These are phyloP conservation scores for Gloeostereum incarnatum DNA, from an alignment of 768 basidiomycete genomes.

Conservation along the genomic window DNA sequence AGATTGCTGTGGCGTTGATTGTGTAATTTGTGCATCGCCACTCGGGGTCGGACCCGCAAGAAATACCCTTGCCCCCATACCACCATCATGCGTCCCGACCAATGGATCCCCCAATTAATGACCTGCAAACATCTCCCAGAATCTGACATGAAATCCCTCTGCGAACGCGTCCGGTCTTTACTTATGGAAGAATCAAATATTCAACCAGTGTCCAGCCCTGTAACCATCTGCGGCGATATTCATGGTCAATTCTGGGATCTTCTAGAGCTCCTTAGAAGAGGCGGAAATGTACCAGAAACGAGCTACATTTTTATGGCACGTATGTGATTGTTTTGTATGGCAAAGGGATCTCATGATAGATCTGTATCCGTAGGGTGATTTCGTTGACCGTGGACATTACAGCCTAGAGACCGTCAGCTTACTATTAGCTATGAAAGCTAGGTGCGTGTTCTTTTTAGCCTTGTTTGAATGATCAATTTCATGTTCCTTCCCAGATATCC, in stretches of 20 bases:
- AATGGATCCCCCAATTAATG: slow-evolving; percentile 86
- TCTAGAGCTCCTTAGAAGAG: slow-evolving; percentile 79
- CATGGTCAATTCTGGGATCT: slow-evolving; percentile 99
- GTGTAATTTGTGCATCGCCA: too few species aligned
- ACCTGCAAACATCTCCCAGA: slow-evolving; percentile 85
- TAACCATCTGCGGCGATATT: slow-evolving; percentile 93
- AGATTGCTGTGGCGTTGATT: too few species aligned
- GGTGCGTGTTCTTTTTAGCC: slow-evolving; percentile 31
- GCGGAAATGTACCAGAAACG: slow-evolving; percentile 76
- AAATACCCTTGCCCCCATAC: too few species aligned
- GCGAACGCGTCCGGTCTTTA: slow-evolving; percentile 80
- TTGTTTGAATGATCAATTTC: slow-evolving; percentile 1
- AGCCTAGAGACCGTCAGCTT: slow-evolving; percentile 92
- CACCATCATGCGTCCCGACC: too few species aligned
- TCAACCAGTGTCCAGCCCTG: slow-evolving; percentile 90
- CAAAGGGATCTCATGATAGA: slow-evolving; percentile 14
- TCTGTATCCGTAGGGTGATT: slow-evolving; percentile 66
- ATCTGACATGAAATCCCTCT: slow-evolving; percentile 87
- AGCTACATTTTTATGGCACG: slow-evolving; percentile 96
- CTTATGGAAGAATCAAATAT: slow-evolving; percentile 97
- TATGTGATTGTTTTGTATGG: slow-evolving; percentile 30
- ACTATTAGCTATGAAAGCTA: slow-evolving; percentile 81
- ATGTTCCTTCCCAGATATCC: slow-evolving; percentile 56
- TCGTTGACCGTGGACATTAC: slow-evolving; percentile 95
- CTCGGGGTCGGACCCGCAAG: too few species aligned